Conservation (phyloP, 345 rosid species). For the Salix dunnii region DNA sequence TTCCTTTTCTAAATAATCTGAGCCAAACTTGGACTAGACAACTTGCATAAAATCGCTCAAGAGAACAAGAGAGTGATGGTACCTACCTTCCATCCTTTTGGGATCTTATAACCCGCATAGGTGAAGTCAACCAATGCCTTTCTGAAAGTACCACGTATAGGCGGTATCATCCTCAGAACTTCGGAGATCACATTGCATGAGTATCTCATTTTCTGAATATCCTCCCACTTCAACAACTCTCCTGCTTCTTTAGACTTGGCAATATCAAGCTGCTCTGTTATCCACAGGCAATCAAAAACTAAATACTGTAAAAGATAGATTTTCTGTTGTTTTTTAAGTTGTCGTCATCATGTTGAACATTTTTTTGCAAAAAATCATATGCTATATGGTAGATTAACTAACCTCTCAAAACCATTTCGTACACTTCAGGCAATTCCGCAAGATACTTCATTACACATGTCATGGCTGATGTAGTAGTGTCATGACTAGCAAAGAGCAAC, state of each 20-base stretch:
- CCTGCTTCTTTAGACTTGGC: constrained; percentile 5
- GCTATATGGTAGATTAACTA: not conserved
- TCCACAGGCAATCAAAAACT: not conserved
- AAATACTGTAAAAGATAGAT: not conserved
- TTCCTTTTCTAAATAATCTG: too few relatives aligned
- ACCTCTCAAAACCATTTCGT: not conserved
- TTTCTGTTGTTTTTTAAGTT: not conserved
- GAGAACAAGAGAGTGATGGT: not conserved
- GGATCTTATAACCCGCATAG: constrained; percentile 15
- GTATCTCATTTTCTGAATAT: too few relatives aligned
- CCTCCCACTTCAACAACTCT: constrained; percentile 16
- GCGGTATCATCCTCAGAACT: constrained; percentile 12
- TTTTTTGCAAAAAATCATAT: not conserved
- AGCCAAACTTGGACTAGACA: too few relatives aligned
- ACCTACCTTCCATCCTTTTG: constrained; percentile 32
- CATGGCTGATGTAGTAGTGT: constrained; percentile 5
- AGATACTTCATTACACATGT: constrained; percentile 10
- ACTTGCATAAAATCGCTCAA: too few relatives aligned
- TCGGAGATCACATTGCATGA: constrained; percentile 12
- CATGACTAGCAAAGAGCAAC: constrained; percentile 15
- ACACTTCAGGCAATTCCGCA: constrained; percentile 12
- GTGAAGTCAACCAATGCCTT: constrained; percentile 14
- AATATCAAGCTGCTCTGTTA: constrained; percentile 20
- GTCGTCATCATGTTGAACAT: not conserved
- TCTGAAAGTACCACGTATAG: constrained; percentile 2